Conservation (phyloP, 2,329 filamentous ascomycete genomes). For the Epichloe aotearoae region DNA sequence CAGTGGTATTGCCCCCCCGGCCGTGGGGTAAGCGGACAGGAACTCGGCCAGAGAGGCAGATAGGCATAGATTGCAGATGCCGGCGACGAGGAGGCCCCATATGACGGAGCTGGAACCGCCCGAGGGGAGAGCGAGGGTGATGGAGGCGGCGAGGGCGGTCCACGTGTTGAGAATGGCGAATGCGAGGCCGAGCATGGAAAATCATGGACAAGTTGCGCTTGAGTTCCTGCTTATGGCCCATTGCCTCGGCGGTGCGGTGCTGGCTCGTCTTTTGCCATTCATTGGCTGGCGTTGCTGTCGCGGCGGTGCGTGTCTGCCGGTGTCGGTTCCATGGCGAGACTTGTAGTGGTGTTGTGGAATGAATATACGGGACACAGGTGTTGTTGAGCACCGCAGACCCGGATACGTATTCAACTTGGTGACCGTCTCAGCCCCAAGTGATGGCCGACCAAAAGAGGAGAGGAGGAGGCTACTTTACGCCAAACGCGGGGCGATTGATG, state of each 20-base stretch:
- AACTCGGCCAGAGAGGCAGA: conserved; percentile 61
- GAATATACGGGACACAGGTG: too few relatives aligned
- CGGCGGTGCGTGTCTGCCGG: background rate
- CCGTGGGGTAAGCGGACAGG: conserved; percentile 47
- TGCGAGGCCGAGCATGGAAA: conserved; percentile 25
- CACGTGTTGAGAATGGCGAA: conserved; percentile 38
- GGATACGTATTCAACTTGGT: too few relatives aligned
- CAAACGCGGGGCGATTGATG: too few relatives aligned
- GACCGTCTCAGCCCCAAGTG: too few relatives aligned
- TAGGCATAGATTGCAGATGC: conserved; percentile 57
- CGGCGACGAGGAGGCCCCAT: conserved; percentile 52
- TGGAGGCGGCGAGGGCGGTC: conserved; percentile 34
- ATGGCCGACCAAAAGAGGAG: too few relatives aligned
- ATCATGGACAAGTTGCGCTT: conserved; percentile 36
- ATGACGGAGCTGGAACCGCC: conserved; percentile 60
- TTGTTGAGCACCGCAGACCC: too few relatives aligned
- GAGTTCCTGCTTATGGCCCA: conserved; percentile 36
- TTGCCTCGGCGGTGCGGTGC: conserved; percentile 16
- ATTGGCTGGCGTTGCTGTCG: background rate
- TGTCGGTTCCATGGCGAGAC: background rate
- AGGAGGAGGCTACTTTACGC: too few relatives aligned
- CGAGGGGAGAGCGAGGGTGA: conserved; percentile 44
- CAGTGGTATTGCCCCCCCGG: conserved; percentile 60
- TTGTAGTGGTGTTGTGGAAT: too few relatives aligned
- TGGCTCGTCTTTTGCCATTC: background rate